Percentiles rank a stretch among this genome's conserved stretches.
phyloP scores from a whole-genome alignment of 2,329 filamentous ascomycete genomes.

The Capronia coronata region DNA sequence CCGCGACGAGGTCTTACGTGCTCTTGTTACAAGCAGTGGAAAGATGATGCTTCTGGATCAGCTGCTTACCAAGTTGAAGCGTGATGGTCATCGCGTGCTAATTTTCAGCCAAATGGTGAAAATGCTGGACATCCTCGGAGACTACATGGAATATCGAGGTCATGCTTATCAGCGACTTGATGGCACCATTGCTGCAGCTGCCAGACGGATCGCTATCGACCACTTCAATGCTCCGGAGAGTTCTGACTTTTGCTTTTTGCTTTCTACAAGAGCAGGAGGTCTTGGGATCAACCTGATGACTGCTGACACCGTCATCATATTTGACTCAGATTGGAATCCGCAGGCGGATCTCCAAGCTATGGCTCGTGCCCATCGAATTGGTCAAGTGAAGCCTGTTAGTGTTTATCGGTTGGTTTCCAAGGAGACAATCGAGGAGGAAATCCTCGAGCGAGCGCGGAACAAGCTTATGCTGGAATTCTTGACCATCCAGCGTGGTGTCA shows the following conservation, averaged over 20 bases:
- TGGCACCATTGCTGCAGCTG: conserved; percentile 82
- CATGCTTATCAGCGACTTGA: conserved; percentile 93
- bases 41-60: conserved; percentile 99
- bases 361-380: conserved; percentile 96
- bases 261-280: conserved; percentile 92
- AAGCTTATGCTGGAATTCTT: conserved; percentile 96
- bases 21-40: conserved; percentile 90
- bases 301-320: conserved; percentile 93
- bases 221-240: conserved; percentile 97
- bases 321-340: conserved; percentile 98
- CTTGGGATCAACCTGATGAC: conserved; percentile 99
- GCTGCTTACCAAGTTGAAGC: conserved; percentile 86
- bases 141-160: conserved; percentile 87
- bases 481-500: conserved; percentile 93
- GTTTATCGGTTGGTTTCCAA: conserved; percentile 96
- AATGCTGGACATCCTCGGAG: conserved; percentile 92
- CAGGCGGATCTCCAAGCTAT: conserved; percentile 97
- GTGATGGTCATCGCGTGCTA: conserved; percentile 87
- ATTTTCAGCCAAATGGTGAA: conserved; percentile 99
- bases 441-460: conserved; percentile 90
- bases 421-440: conserved; percentile 96
- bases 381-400: conserved; percentile 90
- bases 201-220: conserved; percentile 88
- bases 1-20: conserved; percentile 85
- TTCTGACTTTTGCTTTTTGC: conserved; percentile 89